Evolutionary conservation across 78 protist genomes (phyloP), one percentile per base, ranked within the genome.

Genomic region (Dictyostelium brefeldianum): DNA sequence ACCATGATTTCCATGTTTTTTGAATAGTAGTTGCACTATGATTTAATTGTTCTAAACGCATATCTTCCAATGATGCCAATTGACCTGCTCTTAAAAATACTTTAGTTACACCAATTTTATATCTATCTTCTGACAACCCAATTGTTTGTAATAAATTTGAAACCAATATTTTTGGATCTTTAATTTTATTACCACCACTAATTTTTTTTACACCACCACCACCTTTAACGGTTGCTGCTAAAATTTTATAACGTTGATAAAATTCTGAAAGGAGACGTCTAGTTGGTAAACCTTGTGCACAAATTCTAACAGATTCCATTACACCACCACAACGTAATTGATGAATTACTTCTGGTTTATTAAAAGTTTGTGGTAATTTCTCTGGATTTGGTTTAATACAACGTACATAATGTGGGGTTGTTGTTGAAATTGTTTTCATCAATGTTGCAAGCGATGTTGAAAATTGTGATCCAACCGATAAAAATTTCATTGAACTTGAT

Each of bases 311-410:
- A 20, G 84, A 78, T 67, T 93, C 96, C 89, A 93, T 85, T 17
- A 93, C 92, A 82, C 96, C 96, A 82, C 96, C 96, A 50, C 96
- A 82, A 56, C 96, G 78, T 81, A 93, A 46, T 71, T 93, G 96
- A 53, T 83, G 81, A 50, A 93, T 79, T 0, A 85, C 92, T 41
- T 93, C 91, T 0, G 36, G 74, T 53, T 91, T 91, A 50, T 81
- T 89, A 8, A 74, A 85, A 2, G 75, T 56, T 18, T 50, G 54
- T 36, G 95, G 96, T 47, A 79, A 12, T 77, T 97, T 96, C 73
- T 48, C 90, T 12, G 69, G 90, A 85, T 97, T 96, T 18, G 98
- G 98, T 81, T 97, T 97, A 57, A 97, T 73, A 79, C 99, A 97
- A 69, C 99, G 92, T 14, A 97, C 81, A 56, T 94, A 97, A 65